Percentiles rank a stretch among this genome's conserved stretches.
Evolutionary conservation across 129 eudicot genomes (phyloP).

Genomic region (Kitagawia praeruptora): DNA sequence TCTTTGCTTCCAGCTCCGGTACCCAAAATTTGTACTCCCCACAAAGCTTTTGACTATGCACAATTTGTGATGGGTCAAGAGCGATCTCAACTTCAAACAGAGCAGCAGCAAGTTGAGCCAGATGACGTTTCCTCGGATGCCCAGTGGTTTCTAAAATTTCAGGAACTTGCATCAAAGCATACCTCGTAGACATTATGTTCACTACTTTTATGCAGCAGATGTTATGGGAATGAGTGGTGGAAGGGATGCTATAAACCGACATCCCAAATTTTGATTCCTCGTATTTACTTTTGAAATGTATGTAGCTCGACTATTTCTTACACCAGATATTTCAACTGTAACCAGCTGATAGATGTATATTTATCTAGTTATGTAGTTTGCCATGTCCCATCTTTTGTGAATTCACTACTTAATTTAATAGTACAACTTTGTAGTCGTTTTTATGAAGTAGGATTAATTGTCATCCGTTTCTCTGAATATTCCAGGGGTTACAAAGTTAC

Average conservation of each 20-base stretch:
- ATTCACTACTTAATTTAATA: neutral
- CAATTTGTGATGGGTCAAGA: constrained; percentile 38
- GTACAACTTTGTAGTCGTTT: neutral
- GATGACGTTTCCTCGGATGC: constrained; percentile 59
- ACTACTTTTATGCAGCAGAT: neutral
- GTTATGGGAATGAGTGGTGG: neutral
- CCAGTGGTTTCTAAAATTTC: constrained; percentile 62
- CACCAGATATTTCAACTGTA: constrained; percentile 6
- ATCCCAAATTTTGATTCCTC: constrained; percentile 16
- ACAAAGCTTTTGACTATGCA: constrained; percentile 35
- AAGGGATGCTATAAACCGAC: neutral
- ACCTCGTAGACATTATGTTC: constrained; percentile 16
- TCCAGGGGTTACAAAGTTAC: too few species aligned
- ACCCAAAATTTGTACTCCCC: constrained; percentile 15
- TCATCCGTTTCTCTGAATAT: too few species aligned
- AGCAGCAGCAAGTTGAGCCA: constrained; percentile 18
- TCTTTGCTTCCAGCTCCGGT: constrained; percentile 53
- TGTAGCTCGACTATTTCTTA: neutral
- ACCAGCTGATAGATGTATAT: neutral
- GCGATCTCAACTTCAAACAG: constrained; percentile 12
- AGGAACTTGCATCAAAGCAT: constrained; percentile 59
- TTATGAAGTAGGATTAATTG: neutral
- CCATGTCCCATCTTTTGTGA: neutral
- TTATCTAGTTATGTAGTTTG: neutral
- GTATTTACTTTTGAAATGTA: neutral